phyloP scores from a whole-genome alignment of 208 protist species.

The Balamuthia mandrillaris region DNA sequence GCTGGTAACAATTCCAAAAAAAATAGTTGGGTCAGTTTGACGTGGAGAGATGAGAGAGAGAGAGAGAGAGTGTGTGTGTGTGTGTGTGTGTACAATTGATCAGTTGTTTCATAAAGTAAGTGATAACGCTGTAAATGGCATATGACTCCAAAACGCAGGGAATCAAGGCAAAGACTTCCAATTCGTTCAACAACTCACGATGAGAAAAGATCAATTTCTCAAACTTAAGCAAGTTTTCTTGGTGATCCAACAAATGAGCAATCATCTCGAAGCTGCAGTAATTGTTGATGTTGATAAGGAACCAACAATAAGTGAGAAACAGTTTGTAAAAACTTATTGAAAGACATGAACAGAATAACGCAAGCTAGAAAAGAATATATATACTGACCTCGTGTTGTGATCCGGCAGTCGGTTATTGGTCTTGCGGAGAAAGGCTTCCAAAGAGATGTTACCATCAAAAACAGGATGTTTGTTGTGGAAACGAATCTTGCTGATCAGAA shows the following conservation, averaged over 20 bases:
- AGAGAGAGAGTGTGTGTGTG: not conserved
- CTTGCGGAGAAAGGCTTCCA: not conserved
- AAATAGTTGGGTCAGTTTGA: not conserved
- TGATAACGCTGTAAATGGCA: conserved; percentile 14
- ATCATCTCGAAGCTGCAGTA: conserved; percentile 1
- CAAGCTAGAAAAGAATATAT: too few species aligned
- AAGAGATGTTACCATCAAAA: conserved; percentile 23
- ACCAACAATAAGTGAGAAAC: too few species aligned
- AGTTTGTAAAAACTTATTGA: too few species aligned
- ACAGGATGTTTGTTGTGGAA: not conserved
- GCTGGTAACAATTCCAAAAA: not conserved
- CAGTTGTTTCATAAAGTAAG: conserved; percentile 26
- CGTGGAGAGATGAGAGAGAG: not conserved
- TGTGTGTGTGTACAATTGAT: not conserved
- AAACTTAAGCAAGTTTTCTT: not conserved
- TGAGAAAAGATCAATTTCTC: not conserved
- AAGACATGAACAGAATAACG: too few species aligned
- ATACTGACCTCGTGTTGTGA: too few species aligned
- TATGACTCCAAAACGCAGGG: conserved; percentile 19
- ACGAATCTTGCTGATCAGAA: conserved; percentile 24
- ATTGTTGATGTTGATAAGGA: too few species aligned
- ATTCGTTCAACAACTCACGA: not conserved
- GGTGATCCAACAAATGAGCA: not conserved
- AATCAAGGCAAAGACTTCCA: conserved; percentile 19
- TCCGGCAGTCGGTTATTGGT: conserved; percentile 21